Conservation (phyloP, 495 filamentous ascomycete genomes). For the Achaetomiella virescens region DNA sequence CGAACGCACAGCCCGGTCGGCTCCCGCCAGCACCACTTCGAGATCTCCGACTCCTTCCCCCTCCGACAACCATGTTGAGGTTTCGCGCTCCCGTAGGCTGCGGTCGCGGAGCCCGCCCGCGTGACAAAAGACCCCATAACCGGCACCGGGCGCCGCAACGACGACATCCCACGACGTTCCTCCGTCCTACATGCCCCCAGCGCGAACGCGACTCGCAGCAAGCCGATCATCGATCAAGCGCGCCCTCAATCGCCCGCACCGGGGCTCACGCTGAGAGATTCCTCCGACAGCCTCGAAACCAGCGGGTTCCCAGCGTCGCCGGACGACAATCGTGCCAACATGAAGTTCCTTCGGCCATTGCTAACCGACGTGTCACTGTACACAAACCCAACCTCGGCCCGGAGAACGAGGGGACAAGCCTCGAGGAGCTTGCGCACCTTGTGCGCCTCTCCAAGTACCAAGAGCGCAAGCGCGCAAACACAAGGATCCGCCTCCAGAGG, state of each 20-base stretch:
- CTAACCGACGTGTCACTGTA: constrained; percentile 47
- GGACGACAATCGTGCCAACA: constrained; percentile 24
- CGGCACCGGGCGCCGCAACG: constrained; percentile 27
- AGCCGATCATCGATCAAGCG: constrained; percentile 43
- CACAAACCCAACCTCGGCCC: constrained; percentile 42
- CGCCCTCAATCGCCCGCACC: constrained; percentile 21
- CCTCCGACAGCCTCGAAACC: constrained; percentile 22
- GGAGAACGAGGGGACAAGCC: constrained; percentile 50
- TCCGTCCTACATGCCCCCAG: constrained; percentile 33
- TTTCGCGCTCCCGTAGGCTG: constrained; percentile 33
- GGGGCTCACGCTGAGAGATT: constrained; percentile 20
- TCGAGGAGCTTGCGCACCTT: constrained; percentile 66
- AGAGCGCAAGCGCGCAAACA: constrained; percentile 62
- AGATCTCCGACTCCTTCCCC: constrained; percentile 41
- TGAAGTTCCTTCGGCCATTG: constrained; percentile 37
- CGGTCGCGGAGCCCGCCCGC: constrained; percentile 41
- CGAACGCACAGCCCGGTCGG: constrained; percentile 23
- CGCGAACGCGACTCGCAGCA: constrained; percentile 31
- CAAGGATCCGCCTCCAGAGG: constrained; percentile 59
- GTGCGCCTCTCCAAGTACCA: constrained; percentile 67
- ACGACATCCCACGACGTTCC: constrained; percentile 33
- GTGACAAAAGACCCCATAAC: constrained; percentile 31
- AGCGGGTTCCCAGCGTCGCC: constrained; percentile 13
- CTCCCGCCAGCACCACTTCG: constrained; percentile 30
- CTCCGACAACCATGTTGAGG: constrained; percentile 39